A percentile compares a stretch with the other conserved stretches of the same genome.
Conservation (phyloP, 345 rosid genomes). For the Bretschneidera sinensis region DNA sequence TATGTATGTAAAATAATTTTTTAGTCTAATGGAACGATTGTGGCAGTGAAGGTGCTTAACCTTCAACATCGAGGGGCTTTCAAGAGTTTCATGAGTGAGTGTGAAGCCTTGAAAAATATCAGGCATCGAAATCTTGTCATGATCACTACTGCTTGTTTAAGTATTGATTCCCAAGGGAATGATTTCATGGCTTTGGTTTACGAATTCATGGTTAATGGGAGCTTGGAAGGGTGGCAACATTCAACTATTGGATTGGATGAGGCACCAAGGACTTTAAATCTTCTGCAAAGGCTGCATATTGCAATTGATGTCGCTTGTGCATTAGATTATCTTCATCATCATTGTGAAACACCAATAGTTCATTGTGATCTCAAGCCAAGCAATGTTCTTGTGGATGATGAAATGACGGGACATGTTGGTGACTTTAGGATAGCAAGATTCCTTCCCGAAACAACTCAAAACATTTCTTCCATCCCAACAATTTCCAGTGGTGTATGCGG, state of each 20-base stretch:
- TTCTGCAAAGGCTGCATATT: constrained; percentile 26
- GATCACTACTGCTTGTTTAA: no score
- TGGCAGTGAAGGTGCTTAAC: constrained; percentile 40
- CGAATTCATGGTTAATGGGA: no score
- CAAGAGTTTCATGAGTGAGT: constrained; percentile 44
- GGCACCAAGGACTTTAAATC: constrained; percentile 13
- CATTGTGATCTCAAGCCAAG: no score
- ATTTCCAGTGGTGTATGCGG: constrained; percentile 18
- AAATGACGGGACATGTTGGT: no score
- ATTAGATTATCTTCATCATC: no score
- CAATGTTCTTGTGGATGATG: no score
- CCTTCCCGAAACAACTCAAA: constrained; percentile 14
- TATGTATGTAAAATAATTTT: constrained; percentile 22
- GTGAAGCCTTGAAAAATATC: constrained; percentile 31
- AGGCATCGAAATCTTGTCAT: constrained; percentile 54
- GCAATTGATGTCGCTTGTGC: constrained; percentile 27
- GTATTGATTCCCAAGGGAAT: no score
- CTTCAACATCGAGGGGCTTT: constrained; percentile 33
- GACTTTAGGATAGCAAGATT: no score
- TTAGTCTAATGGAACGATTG: no score
- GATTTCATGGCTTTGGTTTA: no score
- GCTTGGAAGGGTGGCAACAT: no score
- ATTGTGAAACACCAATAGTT: no score
- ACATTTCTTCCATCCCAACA: background rate
- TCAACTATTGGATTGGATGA: constrained; percentile 23